Evolutionary conservation across 768 basidiomycete species (phyloP).

Genomic region (Calocera viscosa): DNA sequence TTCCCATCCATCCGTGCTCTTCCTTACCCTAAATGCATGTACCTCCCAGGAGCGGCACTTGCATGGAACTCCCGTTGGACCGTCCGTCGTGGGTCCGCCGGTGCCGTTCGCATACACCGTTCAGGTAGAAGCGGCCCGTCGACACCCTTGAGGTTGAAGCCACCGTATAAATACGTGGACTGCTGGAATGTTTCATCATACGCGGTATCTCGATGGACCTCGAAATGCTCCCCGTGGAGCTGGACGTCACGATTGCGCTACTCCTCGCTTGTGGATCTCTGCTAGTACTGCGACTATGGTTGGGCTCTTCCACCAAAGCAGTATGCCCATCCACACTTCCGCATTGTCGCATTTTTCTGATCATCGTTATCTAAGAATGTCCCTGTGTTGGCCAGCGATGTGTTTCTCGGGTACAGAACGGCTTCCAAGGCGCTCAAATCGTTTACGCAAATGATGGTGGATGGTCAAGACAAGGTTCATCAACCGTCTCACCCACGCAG

Average conservation of each 20-base stretch:
- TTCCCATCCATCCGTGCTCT: no score
- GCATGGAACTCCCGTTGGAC: no score
- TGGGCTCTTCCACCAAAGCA: background rate
- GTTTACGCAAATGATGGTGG: background rate
- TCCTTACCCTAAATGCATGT: no score
- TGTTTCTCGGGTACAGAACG: background rate
- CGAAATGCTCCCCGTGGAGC: background rate
- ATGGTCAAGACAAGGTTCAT: background rate
- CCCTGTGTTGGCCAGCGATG: background rate
- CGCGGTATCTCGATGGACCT: background rate
- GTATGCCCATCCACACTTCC: background rate
- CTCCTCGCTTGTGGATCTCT: background rate
- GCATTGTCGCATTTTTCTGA: no score
- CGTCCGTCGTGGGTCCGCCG: no score
- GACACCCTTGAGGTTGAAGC: background rate
- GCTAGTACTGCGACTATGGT: background rate
- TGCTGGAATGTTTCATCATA: background rate
- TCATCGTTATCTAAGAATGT: background rate
- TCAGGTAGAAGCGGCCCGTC: no score
- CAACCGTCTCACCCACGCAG: background rate
- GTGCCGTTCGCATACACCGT: no score
- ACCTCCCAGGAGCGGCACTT: no score
- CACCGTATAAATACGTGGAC: background rate
- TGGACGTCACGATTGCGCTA: background rate
- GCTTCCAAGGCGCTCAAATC: background rate